Base-by-base conservation (phyloP, 2,329 filamentous ascomycete genomes). In the Trichoderma atroviride region DNA sequence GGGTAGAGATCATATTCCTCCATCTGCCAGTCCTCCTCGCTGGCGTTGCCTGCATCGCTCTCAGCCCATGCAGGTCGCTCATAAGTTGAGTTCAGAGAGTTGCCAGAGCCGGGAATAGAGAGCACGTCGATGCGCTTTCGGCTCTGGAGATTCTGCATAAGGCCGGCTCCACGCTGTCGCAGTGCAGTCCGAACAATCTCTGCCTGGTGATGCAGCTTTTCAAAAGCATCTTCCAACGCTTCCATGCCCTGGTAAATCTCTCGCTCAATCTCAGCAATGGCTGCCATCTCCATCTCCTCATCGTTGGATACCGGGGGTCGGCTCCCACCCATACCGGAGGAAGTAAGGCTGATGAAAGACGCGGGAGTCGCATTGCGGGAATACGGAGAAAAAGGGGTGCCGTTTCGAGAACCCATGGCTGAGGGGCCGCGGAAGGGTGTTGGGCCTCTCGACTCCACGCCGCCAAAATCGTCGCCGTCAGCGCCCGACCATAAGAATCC, bases 231-330 rank as follows among this genome's bases (percentile, higher is more conserved):
- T 79, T 98, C 95, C 29, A 98, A 86, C 0, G 89, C 90, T 81
- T 98, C 95, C 95, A 98, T 98, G 71, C 94, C 93, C 40, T 89
- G 86, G 80, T 95, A 97, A 69, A 98, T 97, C 76, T 97, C 93
- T 7, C 94, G 89, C 80, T 98, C 95, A 50, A 97, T 90, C 80
- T 97, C 95, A 9, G 93, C 93, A 6, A 97, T 86, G 1, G 92
- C 92, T 0, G 92, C 92, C 75, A 97, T 94, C 78, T 97, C 95
- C 66, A 92, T 93, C 76, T 98, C 95, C 79, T 98, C 95, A 77
- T 97, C 95, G 70, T 97, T 88, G 4, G 94, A 94, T 4, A 98
- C 94, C 2, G 88, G 84, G 53, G 87, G 85, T 16, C 86, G 82
- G 69, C 78, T 83, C 4, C 81, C 79, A 7, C 79, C 78, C 13